These are phyloP conservation scores for Pleurotus tuber-regium DNA, from an alignment of 768 basidiomycete genomes.

Conservation along the genomic window DNA sequence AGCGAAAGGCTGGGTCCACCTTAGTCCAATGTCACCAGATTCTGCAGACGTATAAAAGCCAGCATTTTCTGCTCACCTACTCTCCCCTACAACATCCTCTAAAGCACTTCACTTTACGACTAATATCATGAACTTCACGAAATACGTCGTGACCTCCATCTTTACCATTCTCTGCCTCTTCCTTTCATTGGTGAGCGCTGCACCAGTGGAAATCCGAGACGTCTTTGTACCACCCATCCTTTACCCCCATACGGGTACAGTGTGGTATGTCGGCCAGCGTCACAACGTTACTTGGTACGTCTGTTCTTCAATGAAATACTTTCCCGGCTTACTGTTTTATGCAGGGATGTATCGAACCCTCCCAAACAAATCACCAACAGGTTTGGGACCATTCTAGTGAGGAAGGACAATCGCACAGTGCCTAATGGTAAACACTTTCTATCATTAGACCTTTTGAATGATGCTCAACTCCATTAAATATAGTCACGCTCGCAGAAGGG, in stretches of 20 bases:
- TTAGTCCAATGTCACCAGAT: conserved; percentile 2
- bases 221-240: conserved; percentile 47
- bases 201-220: conserved; percentile 38
- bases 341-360: conserved; percentile 36
- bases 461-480: conserved; percentile 2
- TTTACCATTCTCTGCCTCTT: conserved; percentile 18
- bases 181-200: conserved; percentile 24
- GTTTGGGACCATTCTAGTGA: conserved; percentile 39
- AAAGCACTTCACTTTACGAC: not conserved
- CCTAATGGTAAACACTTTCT: conserved; percentile 9
- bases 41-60: conserved; percentile 5
- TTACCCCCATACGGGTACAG: conserved; percentile 29
- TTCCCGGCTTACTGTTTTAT: conserved; percentile 3
- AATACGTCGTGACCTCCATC: conserved; percentile 14
- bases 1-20: conserved; percentile 1
- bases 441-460: not conserved
- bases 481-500: conserved; percentile 24
- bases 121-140: conserved; percentile 12
- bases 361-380: conserved; percentile 49
- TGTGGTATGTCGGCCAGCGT: conserved; percentile 39
- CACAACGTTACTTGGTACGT: conserved; percentile 46
- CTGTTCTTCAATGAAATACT: conserved; percentile 14
- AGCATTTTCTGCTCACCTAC: not conserved
- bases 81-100: not conserved
- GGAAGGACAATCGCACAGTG: conserved; percentile 27